A percentile compares a stretch with the other conserved stretches of the same genome.
Conservation (phyloP, 163 green algal species). For the Volvox carteri region DNA sequence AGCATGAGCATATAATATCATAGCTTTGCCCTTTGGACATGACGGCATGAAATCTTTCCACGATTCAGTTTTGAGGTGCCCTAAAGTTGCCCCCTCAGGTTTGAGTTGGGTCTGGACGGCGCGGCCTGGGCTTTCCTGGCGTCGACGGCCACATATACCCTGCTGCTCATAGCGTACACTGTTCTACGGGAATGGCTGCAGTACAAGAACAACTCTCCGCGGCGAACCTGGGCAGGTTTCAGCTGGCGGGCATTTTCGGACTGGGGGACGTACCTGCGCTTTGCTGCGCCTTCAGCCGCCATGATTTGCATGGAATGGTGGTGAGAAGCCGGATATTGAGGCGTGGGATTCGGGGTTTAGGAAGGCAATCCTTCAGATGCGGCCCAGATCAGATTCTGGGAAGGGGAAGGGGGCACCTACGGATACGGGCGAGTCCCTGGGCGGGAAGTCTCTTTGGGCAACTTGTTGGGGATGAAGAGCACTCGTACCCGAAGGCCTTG, state of each 20-base stretch:
- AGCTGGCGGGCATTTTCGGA: constrained; percentile 44
- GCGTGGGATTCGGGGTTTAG: no score
- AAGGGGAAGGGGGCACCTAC: no score
- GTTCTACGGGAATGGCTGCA: constrained; percentile 44
- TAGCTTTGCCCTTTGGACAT: no score
- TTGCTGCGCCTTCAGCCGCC: constrained; percentile 65
- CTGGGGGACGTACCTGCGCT: constrained; percentile 68
- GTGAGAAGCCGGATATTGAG: constrained; percentile 13
- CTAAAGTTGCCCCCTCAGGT: no score
- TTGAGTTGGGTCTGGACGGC: constrained; percentile 56
- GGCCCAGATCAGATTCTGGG: no score
- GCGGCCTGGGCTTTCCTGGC: constrained; percentile 62
- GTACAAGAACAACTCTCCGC: background rate
- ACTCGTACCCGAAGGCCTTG: background rate
- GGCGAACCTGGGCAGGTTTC: constrained; percentile 68
- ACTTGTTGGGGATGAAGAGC: background rate
- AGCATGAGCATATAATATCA: no score
- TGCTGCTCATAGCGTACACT: constrained; percentile 60
- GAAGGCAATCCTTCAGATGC: no score
- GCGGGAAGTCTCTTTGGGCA: background rate
- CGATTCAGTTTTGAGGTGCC: no score
- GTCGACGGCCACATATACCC: constrained; percentile 54
- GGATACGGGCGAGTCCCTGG: no score
- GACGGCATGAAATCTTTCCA: no score
- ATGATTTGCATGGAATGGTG: constrained; percentile 79